Base-by-base conservation (phyloP, 2,329 filamentous ascomycete species). In the Fusarium nygamai region DNA sequence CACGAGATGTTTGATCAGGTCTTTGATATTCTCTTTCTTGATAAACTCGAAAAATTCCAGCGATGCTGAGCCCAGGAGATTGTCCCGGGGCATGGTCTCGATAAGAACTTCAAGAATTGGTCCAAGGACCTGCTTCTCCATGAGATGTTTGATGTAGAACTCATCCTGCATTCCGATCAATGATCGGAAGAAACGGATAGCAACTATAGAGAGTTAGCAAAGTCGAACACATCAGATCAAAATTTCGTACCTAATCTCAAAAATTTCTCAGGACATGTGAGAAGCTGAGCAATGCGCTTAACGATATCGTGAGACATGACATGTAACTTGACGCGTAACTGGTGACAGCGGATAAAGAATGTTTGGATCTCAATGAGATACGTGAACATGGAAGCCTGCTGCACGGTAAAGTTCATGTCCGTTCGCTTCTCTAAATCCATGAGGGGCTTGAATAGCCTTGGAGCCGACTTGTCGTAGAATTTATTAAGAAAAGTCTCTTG, bases 11-110 rank as follows among this genome's bases (percentile, higher is more conserved):
- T 92, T 91, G 64, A 97, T 91, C 53, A 98, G 86, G 20, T 93
- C 91, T 81, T 95, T 97, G 78, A 95, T 88, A 63, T 91, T 91
- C 78, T 97, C 94, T 80, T 92, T 91, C 80, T 92, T 94, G 78
- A 98, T 93, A 79, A 92, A 95, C 78, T 97, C 95, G 74, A 99
- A 98, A 48, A 99, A 89, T 79, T 99, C 96, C 16, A 98, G 87
- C 77, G 94, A 98, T 14, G 95, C 96, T 2, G 96, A 98, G 82
- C 96, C 97, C 38, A 98, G 88, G 7, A 99, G 87, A 76, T 98
- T 98, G 82, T 99, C 96, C 47, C 95, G 91, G 2, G 95, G 94
- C 89, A 98, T 93, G 0, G 94, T 96, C 74, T 93, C 90, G 63
- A 93, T 89, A 39, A 98, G 89, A 43, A 98, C 92, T 75, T 96